Base-by-base conservation (phyloP, 805 yeast genomes). In the Metschnikowia lachancei region DNA sequence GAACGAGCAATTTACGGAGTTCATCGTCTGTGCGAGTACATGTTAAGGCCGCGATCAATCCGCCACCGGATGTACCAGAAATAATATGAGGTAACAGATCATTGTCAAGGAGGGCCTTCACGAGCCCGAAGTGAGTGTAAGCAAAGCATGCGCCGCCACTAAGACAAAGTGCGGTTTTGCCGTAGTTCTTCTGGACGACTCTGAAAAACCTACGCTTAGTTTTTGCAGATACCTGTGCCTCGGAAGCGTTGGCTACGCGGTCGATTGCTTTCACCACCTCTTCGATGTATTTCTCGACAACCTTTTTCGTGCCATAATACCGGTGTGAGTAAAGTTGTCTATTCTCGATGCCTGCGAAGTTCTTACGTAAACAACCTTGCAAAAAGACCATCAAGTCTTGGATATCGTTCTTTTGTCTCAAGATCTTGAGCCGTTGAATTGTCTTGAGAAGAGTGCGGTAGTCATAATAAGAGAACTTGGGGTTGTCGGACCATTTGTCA, bases 91-190 rank as follows among this genome's bases (percentile, higher is more conserved):
- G 95, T 41, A 86, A 65, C 41, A 78, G 64, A 59, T 82, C 84
- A 47, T 77, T 76, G 48, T 87, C 90, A 4, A 85, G 64, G 33
- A 87, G 63, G 0, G 90, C 91, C 52, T 82, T 82, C 22, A 85
- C 74, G 2, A 86, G 78, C 2, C 95, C 95, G 64, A 85, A 82
- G 63, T 86, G 95, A 28, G 82, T 80, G 54, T 84, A 83, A 1
- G 91, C 80, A 62, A 86, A 87, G 26, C 86, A 78, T 1, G 90
- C 95, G 19, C 94, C 95, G 3, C 95, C 94, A 46, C 85, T 78
- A 22, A 86, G 69, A 52, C 88, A 82, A 13, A 86, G 66, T 0
- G 92, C 90, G 0, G 89, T 72, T 48, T 77, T 78, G 8, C 95
- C 95, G 59, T 77, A 82, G 59, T 84, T 84, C 58, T 78, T 77